These are phyloP conservation scores for Paramecium sonneborni DNA, from an alignment of 73 alveolate species.

Conservation along the genomic window DNA sequence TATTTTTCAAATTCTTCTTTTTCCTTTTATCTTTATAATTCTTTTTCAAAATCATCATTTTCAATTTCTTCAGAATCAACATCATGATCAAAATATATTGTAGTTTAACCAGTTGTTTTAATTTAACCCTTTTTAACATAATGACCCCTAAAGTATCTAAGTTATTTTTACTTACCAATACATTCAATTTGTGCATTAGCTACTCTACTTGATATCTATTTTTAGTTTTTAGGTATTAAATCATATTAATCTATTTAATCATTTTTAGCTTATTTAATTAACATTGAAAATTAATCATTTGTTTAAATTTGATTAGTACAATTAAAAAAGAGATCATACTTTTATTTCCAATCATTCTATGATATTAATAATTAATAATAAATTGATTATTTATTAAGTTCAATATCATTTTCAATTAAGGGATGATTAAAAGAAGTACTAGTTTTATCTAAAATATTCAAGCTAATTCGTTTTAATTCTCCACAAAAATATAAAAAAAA, in stretches of 20 bases:
- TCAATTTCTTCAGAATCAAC: conserved; percentile 21
- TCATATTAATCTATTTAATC: neutral
- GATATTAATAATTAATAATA: neutral
- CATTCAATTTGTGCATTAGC: neutral
- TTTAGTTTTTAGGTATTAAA: neutral
- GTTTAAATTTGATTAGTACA: neutral
- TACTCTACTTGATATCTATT: neutral
- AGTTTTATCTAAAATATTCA: neutral
- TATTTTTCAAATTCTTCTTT: neutral
- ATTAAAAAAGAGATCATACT: neutral
- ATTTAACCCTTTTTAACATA: neutral
- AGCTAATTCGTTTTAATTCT: neutral
- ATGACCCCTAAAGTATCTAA: neutral
- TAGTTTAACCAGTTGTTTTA: neutral
- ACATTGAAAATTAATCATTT: neutral
- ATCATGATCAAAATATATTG: neutral
- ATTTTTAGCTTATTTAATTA: neutral
- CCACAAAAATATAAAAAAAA: neutral
- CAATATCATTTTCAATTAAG: neutral
- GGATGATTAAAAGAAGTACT: neutral
- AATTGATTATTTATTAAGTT: neutral
- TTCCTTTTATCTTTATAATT: neutral
- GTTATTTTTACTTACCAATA: neutral
- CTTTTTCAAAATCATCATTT: neutral
- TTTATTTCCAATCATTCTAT: neutral